Evolutionary conservation across 2,329 filamentous ascomycete species (phyloP), one percentile per base, ranked within the genome.

Genomic region (Neurospora sp.): DNA sequence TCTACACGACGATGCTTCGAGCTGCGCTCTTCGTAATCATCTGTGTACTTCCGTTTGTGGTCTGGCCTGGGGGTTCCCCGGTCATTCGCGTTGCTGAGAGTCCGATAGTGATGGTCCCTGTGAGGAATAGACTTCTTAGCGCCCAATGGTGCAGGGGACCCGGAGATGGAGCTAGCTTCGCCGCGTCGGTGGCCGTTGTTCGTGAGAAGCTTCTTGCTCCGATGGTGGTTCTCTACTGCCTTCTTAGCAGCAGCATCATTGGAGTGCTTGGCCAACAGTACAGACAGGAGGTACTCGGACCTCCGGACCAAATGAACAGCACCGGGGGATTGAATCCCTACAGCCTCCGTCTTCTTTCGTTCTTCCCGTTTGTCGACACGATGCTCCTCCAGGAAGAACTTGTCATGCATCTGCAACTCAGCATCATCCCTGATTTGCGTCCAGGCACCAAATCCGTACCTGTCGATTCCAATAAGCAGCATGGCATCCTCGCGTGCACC

Each of bases 341-440:
- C 93, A 70, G 90, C 91, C 19, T 93, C 90, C 17, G 83, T 88
- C 76, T 93, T 93, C 76, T 85, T 91, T 42, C 96, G 91, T 79
- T 97, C 93, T 76, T 96, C 94, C 79, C 98, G 98, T 82, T 96
- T 96, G 79, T 97, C 96, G 19, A 98, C 95, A n/a, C 95, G 91
- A 79, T 98, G 94, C 80, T 99, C 96, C 78, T 99, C 96, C 1
- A 99, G 83, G 82, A 97, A 99, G 78, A 98, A 92, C 77, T 97
- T 98, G 76, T 97, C 93, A 1, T 84, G 83, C 82, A 99, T 90
- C 9, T 89, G 91, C 28, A 99, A 87, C 39, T 97, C 93, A 1
- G 88, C 82, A 77, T 99, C 96, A 75, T 99, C 96, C 7, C 96
- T 90, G 76, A 99, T 98, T 75, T 94, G 91, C 1, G 91, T 87